A percentile compares a stretch with the other conserved stretches of the same genome.
Conservation (phyloP, 805 yeast species). For the Candida pseudofarinosa region DNA sequence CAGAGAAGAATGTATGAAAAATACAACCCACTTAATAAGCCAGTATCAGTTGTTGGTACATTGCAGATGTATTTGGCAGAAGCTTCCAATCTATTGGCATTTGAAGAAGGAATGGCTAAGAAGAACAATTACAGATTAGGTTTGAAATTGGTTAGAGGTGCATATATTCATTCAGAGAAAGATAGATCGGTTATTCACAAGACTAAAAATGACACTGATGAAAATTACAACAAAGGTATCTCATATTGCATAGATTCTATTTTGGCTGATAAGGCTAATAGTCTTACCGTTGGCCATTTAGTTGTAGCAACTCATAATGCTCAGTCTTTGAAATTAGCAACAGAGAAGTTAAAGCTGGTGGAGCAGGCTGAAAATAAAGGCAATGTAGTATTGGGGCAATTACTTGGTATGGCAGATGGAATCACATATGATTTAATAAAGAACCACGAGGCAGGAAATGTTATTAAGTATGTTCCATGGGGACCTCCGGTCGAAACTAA, state of each 20-base stretch:
- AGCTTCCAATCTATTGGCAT: conserved; percentile 54
- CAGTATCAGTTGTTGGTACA: conserved; percentile 79
- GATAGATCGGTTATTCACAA: conserved; percentile 62
- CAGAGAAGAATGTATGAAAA: conserved; percentile 76
- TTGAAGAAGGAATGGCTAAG: conserved; percentile 64
- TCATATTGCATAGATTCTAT: conserved; percentile 57
- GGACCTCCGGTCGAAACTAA: conserved; percentile 94
- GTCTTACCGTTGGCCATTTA: conserved; percentile 62
- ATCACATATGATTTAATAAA: conserved; percentile 71
- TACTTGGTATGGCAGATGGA: conserved; percentile 94
- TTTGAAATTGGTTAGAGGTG: conserved; percentile 90
- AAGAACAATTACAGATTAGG: conserved; percentile 68
- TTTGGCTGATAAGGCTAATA: conserved; percentile 38
- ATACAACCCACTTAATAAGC: conserved; percentile 58
- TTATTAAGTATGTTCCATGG: conserved; percentile 96
- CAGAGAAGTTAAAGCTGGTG: conserved; percentile 43
- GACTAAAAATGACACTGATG: conserved; percentile 78
- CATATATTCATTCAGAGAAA: conserved; percentile 87
- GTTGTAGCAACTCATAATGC: conserved; percentile 91
- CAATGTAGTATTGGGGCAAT: conserved; percentile 82
- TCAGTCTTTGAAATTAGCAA: conserved; percentile 69
- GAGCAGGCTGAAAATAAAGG: conserved; percentile 27
- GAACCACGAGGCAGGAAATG: conserved; percentile 62
- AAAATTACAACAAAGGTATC: conserved; percentile 69
- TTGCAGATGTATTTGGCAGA: conserved; percentile 87